Conservation (phyloP, 2,329 filamentous ascomycete genomes). For the Fusarium euwallaceae region DNA sequence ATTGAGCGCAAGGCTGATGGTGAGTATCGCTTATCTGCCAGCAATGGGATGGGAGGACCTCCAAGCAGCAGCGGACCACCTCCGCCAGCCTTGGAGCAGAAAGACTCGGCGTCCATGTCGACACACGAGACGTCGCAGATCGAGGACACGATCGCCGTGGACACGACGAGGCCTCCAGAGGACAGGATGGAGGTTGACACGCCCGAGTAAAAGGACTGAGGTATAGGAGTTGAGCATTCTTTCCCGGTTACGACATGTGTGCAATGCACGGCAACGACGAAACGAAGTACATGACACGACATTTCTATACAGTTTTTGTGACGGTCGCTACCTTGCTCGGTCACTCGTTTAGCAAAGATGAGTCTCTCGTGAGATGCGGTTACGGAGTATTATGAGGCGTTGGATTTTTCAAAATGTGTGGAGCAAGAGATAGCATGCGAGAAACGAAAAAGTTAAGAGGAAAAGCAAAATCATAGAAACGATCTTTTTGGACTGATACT, state of each 20-base stretch:
- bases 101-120: slow-evolving; percentile 43
- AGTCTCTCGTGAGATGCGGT: slow-evolving; percentile 21
- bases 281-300: slow-evolving; percentile 47
- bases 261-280: slow-evolving; percentile 42
- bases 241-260: slow-evolving; percentile 36
- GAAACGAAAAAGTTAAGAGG: slow-evolving; percentile 28
- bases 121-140: slow-evolving; percentile 38
- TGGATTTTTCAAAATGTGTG: slow-evolving; percentile 21
- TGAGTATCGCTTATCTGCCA: slow-evolving; percentile 64
- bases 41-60: slow-evolving; percentile 44
- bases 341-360: slow-evolving; percentile 40
- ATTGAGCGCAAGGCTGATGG: slow-evolving; percentile 70
- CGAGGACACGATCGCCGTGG: slow-evolving; percentile 43
- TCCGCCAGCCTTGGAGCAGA: slow-evolving; percentile 40
- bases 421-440: slow-evolving; percentile 18
- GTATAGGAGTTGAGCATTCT: slow-evolving; percentile 26
- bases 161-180: slow-evolving; percentile 39
- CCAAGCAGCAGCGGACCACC: slow-evolving; percentile 32
- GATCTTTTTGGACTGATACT: background rate
- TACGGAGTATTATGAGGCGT: slow-evolving; percentile 29
- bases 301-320: slow-evolving; percentile 40
- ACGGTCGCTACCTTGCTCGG: slow-evolving; percentile 34
- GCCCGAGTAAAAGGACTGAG: slow-evolving; percentile 28
- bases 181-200: slow-evolving; percentile 48
- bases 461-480: slow-evolving; percentile 8